phyloP scores from a whole-genome alignment of 768 basidiomycete species.

The Sporobolomyces phaffii region DNA sequence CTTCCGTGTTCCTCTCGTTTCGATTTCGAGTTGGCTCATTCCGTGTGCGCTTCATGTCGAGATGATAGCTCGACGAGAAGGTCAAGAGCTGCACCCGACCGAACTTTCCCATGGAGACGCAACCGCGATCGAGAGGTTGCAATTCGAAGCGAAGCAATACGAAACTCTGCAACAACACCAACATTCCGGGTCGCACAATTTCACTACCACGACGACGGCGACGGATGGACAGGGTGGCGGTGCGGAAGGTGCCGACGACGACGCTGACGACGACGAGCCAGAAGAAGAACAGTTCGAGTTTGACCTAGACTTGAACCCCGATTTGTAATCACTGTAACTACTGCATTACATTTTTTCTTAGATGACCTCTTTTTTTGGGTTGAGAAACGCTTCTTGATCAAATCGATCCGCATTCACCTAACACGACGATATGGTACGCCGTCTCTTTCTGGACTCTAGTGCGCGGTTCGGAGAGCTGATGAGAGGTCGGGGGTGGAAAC shows the following conservation, averaged over 20 bases:
- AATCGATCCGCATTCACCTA: neutral
- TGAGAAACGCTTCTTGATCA: too few relatives aligned
- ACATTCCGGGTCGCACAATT: neutral
- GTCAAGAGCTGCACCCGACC: neutral
- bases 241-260: neutral
- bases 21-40: neutral
- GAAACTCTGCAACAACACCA: neutral
- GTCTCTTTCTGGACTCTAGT: neutral
- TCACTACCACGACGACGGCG: neutral
- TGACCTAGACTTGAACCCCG: slow-evolving; percentile 48
- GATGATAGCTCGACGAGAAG: neutral
- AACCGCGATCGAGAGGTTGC: slow-evolving; percentile 8
- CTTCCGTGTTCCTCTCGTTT: neutral
- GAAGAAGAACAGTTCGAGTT: slow-evolving; percentile 39
- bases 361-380: too few relatives aligned
- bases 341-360: neutral
- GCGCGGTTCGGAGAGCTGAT: neutral
- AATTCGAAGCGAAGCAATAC: slow-evolving; percentile 25
- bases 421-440: neutral
- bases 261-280: slow-evolving; percentile 12
- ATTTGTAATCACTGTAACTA: slow-evolving; percentile 41
- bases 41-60: neutral
- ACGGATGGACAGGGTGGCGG: too few relatives aligned
- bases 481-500: neutral
- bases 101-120: neutral